phyloP scores from a whole-genome alignment of 192 early-diverging fungal species.

The Entomortierella chlamydospora region DNA sequence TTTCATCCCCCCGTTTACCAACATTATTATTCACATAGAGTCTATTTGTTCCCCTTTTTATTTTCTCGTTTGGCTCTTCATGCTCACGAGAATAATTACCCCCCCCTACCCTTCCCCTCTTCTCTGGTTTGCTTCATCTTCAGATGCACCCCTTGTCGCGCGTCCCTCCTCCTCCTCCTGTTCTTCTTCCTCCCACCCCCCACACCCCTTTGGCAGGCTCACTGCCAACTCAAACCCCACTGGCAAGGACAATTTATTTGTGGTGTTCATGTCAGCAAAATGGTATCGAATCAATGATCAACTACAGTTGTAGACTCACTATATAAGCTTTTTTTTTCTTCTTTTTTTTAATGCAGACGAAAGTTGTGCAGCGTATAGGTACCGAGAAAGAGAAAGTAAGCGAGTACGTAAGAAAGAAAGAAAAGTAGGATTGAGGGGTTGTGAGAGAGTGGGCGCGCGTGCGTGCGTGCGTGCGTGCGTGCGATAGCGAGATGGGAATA shows the following conservation, averaged over 20 bases:
- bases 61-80: not conserved
- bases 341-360: too few relatives aligned
- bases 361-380: too few relatives aligned
- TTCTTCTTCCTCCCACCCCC: not conserved
- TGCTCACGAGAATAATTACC: not conserved
- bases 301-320: too few relatives aligned
- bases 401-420: not conserved
- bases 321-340: too few relatives aligned
- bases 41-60: not conserved
- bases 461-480: too few relatives aligned
- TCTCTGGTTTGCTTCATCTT: not conserved
- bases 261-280: not conserved
- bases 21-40: not conserved
- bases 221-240: not conserved
- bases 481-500: not conserved
- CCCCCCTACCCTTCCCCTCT: not conserved
- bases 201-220: not conserved
- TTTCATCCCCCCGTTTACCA: not conserved
- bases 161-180: conserved; percentile 1
- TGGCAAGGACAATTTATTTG: not conserved
- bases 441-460: too few relatives aligned
- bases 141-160: conserved; percentile 1
- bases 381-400: not conserved
- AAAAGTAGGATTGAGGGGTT: too few relatives aligned
- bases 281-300: too few relatives aligned